Evolutionary conservation across 306 rosid genomes (phyloP).

Genomic region (Prunus dulcis): DNA sequence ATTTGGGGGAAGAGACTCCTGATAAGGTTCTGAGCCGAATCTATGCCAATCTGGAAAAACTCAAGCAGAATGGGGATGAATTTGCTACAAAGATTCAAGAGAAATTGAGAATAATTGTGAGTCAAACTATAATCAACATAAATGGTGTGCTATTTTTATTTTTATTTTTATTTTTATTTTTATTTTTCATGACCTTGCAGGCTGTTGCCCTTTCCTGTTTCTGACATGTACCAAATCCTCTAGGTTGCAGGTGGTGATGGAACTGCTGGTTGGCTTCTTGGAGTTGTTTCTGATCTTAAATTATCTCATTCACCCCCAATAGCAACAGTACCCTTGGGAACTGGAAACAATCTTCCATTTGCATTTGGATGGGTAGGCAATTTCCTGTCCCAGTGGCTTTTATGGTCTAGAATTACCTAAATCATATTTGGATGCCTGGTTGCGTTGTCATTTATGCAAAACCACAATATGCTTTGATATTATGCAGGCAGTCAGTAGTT

Average conservation of each 20-base stretch:
- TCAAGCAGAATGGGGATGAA: conserved; percentile 52
- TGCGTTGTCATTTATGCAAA: not conserved
- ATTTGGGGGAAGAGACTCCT: conserved; percentile 82
- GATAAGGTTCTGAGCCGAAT: conserved; percentile 61
- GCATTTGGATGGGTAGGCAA: conserved; percentile 96
- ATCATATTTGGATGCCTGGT: not conserved
- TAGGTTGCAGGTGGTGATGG: conserved; percentile 99
- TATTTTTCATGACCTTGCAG: not conserved
- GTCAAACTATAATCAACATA: conserved; percentile 19
- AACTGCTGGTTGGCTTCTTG: conserved; percentile 99
- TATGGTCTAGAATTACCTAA: not conserved
- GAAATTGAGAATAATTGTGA: conserved; percentile 73
- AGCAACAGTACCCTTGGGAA: conserved; percentile 92
- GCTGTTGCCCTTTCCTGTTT: not conserved
- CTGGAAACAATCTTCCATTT: conserved; percentile 97
- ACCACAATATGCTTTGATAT: not conserved
- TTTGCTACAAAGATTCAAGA: conserved; percentile 48
- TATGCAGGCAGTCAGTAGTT: not conserved
- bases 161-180: not conserved
- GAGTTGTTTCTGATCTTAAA: conserved; percentile 91
- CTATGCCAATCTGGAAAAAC: conserved; percentile 58
- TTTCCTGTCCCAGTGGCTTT: not conserved
- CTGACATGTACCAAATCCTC: conserved; percentile 1
- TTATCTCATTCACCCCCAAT: conserved; percentile 81
- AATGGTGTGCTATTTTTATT: not conserved